Percentiles rank a stretch among this genome's conserved stretches.
Conservation (phyloP, 768 basidiomycete genomes). For the Naganishia friedmannii region DNA sequence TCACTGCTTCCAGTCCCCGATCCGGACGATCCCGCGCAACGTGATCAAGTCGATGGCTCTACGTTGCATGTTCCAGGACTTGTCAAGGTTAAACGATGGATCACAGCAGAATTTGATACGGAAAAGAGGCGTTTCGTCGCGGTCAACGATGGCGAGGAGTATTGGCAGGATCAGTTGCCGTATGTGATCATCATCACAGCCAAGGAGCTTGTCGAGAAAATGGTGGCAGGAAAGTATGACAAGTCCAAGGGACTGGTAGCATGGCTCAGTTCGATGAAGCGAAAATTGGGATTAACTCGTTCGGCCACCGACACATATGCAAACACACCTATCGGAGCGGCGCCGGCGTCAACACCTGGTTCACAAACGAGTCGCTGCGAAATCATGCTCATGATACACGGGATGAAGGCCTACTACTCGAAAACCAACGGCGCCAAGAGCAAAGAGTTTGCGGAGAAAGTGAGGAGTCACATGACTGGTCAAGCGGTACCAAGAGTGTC, state of each 20-base stretch:
- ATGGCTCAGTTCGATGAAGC: neutral
- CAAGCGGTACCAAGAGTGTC: neutral
- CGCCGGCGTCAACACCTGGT: neutral
- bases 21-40: neutral
- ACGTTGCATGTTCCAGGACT: slow-evolving; percentile 21
- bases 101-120: slow-evolving; percentile 16
- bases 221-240: neutral
- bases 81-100: slow-evolving; percentile 24
- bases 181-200: slow-evolving; percentile 17
- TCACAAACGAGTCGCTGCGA: slow-evolving; percentile 14
- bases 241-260: neutral
- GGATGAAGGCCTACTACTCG: slow-evolving; percentile 42
- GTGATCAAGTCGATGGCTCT: neutral
- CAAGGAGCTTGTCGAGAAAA: slow-evolving; percentile 24
- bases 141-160: slow-evolving; percentile 9
- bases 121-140: slow-evolving; percentile 9
- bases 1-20: neutral
- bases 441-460: slow-evolving; percentile 37
- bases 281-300: neutral
- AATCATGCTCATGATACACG: slow-evolving; percentile 47
- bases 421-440: slow-evolving; percentile 40
- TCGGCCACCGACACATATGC: neutral
- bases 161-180: slow-evolving; percentile 26
- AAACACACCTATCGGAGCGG: slow-evolving; percentile 15
- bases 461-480: neutral